Base-by-base conservation (phyloP, 208 protist genomes). In the Blastocrithidia nonstop region DNA sequence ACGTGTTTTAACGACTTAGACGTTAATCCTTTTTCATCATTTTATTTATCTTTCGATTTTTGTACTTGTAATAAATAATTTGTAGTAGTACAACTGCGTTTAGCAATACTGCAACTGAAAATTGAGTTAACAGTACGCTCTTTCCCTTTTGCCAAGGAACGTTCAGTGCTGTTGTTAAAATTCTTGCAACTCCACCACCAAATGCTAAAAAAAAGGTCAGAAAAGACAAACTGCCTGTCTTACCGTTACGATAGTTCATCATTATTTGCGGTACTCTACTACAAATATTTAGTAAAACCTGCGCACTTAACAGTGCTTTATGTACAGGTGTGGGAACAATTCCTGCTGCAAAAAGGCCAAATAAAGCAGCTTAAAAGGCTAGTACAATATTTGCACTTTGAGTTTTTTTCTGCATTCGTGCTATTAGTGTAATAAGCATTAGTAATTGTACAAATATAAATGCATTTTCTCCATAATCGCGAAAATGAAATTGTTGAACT, bases 201-300 rank as follows among this genome's bases (percentile, higher is more conserved):
- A 86, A 78, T 6, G 71, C 75, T 8, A 91, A 40, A 37, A 86
- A 91, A 63, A 74, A 91, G 28, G 82, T 91, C 19, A 81, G 52
- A 35, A 85, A 82, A n/a, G 82, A 80, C 3, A 87, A 60, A 39
- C 80, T 61, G 1, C 82, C 82, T 4, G 67, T 84, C 24, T 64
- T 79, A 26, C 61, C 39, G 37, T 75, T 83, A 17, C 43, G 52
- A 54, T 72, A 60, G 58, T 85, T 88, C 19, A 70, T 52, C 26
- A 73, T 27, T 35, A 91, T 88, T 44, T 91, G 82, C 29, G 82
- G 82, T 24, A 88, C 60, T 23, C 78, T 70, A 45, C 76, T 87
- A 25, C 53, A 51, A 44, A 87, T 57, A 41, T 64, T 78, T 29
- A 88, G 51, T 13, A 87, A 29, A 44, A 91, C 75, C 33, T 81